Base-by-base conservation (phyloP, 352 stramenopile genomes). In the Pythium scleroteichum region DNA sequence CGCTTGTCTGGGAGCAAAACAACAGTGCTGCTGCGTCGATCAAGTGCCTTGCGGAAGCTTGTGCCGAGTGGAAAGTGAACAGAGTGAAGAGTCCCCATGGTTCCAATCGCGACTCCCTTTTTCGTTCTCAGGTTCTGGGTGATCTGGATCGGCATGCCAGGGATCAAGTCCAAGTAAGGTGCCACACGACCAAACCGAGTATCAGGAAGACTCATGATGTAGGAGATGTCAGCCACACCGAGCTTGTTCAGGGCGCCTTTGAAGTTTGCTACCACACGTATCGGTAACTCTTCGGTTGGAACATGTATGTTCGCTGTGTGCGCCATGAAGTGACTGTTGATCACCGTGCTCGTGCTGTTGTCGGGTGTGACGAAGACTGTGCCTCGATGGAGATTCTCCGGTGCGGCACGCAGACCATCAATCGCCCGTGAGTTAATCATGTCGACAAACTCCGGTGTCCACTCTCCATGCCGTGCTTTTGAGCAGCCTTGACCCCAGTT, bases 401-500 rank as follows among this genome's bases (percentile, higher is more conserved):
- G n/a, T n/a, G n/a, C n/a, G n/a, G n/a, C n/a, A n/a, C n/a, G n/a
- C n/a, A n/a, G n/a, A n/a, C n/a, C n/a, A n/a, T n/a, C n/a, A n/a
- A n/a, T n/a, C n/a, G n/a, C n/a, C n/a, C n/a, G n/a, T n/a, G n/a
- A n/a, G n/a, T 75, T 68, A 22, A 71, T 71, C n/a, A 68, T 41
- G 0, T 35, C 35, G 5, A 69, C 19, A 38, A 72, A 72, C 26
- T 46, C 59, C n/a, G 54, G 54, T 5, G 54, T 68, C 69, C 61
- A 69, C 16, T 53, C 41, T 0, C 69, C 62, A 16, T 59, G 32
- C 2, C 62, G 59, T 16, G 70, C 66, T 35, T 54, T 46, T 13
- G 56, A 61, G 27, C 69, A 76, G 0, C 69, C 69, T 29, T 45
- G 40, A 1, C 51, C 53, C 68, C 70, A 78, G 3, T 59, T 50